Percentiles rank a stretch among this genome's conserved stretches.
Evolutionary conservation across 1,139 yeast genomes (phyloP).

Genomic region (Williopsis jadinii): DNA sequence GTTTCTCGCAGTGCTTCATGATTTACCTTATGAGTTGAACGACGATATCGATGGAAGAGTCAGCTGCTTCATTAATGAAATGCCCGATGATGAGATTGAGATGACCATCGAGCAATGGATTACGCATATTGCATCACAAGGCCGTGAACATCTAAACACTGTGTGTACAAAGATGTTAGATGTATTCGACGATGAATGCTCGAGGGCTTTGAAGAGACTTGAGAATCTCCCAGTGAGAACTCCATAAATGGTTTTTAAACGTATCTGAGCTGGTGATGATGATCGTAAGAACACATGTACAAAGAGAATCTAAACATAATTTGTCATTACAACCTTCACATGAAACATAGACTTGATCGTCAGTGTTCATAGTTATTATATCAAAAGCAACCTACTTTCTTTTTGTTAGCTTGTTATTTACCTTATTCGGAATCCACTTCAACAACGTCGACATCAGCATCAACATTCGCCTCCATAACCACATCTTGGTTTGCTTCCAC

Average conservation of each 20-base stretch:
- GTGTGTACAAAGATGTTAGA: constrained; percentile 38
- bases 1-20: constrained; percentile 23
- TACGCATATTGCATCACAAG: constrained; percentile 42
- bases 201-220: constrained; percentile 31
- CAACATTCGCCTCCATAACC: background rate
- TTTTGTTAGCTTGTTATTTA: background rate
- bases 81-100: constrained; percentile 63
- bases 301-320: no score
- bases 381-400: no score
- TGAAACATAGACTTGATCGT: no score
- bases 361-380: no score
- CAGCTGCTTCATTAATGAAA: constrained; percentile 54
- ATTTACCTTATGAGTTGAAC: constrained; percentile 16
- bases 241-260: background rate
- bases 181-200: constrained; percentile 36
- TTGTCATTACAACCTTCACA: no score
- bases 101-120: constrained; percentile 74
- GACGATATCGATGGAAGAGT: constrained; percentile 59
- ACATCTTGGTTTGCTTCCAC: background rate
- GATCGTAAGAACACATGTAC: no score
- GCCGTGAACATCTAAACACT: constrained; percentile 27
- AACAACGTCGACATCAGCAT: background rate
- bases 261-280: background rate
- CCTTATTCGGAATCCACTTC: background rate
- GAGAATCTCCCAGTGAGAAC: constrained; percentile 7